Conservation (phyloP, 2,329 filamentous ascomycete genomes). For the Coccinonectria pachysandricola region DNA sequence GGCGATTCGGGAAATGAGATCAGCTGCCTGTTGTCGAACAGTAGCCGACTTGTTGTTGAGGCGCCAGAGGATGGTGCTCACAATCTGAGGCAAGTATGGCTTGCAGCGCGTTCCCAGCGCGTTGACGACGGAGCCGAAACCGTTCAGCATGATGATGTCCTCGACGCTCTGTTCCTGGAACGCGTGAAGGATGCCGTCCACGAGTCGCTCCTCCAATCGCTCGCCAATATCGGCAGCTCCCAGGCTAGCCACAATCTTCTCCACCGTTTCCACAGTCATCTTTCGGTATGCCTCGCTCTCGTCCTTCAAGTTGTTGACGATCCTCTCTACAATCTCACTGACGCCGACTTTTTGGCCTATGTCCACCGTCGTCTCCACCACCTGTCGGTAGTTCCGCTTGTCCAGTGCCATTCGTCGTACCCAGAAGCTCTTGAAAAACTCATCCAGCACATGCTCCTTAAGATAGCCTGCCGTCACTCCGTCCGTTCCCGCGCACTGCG, state of each 20-base stretch:
- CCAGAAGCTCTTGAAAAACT: slow-evolving; percentile 99
- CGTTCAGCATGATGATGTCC: slow-evolving; percentile 91
- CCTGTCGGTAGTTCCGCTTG: slow-evolving; percentile 94
- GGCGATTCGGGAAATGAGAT: slow-evolving; percentile 91
- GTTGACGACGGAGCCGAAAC: slow-evolving; percentile 95
- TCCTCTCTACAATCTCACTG: slow-evolving; percentile 84
- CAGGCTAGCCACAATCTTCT: slow-evolving; percentile 88
- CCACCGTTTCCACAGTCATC: slow-evolving; percentile 97
- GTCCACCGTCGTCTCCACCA: slow-evolving; percentile 96
- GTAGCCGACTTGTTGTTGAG: slow-evolving; percentile 97
- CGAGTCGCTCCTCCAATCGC: slow-evolving; percentile 81
- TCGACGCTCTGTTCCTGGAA: slow-evolving; percentile 98
- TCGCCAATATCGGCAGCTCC: slow-evolving; percentile 92
- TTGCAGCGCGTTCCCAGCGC: slow-evolving; percentile 89
- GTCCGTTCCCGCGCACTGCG: slow-evolving; percentile 87
- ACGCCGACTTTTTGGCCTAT: slow-evolving; percentile 97
- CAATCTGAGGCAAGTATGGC: slow-evolving; percentile 92
- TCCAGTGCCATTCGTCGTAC: slow-evolving; percentile 93
- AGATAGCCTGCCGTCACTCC: slow-evolving; percentile 92
- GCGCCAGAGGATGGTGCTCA: slow-evolving; percentile 90
- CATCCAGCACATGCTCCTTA: slow-evolving; percentile 87
- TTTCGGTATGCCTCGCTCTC: slow-evolving; percentile 97
- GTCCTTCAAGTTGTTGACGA: slow-evolving; percentile 93
- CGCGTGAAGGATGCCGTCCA: slow-evolving; percentile 88
- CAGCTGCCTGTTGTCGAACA: slow-evolving; percentile 91